Evolutionary conservation across 306 rosid species (phyloP).

Genomic region (Castanopsis chinensis): DNA sequence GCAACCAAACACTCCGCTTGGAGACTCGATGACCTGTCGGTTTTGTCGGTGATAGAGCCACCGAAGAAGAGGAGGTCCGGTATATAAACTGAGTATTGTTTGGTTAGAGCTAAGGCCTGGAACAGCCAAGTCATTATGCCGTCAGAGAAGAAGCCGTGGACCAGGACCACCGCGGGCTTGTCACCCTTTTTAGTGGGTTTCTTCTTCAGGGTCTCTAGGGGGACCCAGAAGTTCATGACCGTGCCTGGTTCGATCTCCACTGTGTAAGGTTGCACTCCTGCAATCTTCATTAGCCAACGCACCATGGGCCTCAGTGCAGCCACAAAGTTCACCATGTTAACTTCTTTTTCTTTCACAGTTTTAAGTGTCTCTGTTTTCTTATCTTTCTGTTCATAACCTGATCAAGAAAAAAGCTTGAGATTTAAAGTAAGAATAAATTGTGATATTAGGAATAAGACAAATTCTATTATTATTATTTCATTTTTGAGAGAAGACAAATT

Average conservation of each 20-base stretch:
- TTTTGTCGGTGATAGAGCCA: constrained; percentile 50
- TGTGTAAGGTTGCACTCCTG: constrained; percentile 62
- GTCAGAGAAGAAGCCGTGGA: constrained; percentile 82
- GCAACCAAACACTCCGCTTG: constrained; percentile 69
- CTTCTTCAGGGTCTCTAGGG: constrained; percentile 48
- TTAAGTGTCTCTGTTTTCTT: background rate
- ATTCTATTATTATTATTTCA: no score
- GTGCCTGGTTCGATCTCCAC: constrained; percentile 83
- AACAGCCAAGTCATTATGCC: constrained; percentile 84
- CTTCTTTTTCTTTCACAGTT: background rate
- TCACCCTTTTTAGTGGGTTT: constrained; percentile 27
- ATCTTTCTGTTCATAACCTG: no score
- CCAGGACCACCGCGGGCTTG: constrained; percentile 68
- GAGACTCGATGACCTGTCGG: constrained; percentile 51
- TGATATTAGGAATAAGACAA: no score
- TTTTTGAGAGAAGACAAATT: no score
- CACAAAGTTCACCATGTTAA: constrained; percentile 72
- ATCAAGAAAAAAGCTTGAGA: no score
- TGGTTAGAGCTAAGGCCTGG: constrained; percentile 50
- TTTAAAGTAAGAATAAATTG: no score
- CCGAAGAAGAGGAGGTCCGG: constrained; percentile 88
- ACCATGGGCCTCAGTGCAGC: constrained; percentile 65
- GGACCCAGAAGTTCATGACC: constrained; percentile 77
- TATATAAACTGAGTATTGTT: constrained; percentile 60
- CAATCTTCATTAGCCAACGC: constrained; percentile 77